Base-by-base conservation (phyloP, 345 rosid genomes). In the Tarenaya hassleriana region DNA sequence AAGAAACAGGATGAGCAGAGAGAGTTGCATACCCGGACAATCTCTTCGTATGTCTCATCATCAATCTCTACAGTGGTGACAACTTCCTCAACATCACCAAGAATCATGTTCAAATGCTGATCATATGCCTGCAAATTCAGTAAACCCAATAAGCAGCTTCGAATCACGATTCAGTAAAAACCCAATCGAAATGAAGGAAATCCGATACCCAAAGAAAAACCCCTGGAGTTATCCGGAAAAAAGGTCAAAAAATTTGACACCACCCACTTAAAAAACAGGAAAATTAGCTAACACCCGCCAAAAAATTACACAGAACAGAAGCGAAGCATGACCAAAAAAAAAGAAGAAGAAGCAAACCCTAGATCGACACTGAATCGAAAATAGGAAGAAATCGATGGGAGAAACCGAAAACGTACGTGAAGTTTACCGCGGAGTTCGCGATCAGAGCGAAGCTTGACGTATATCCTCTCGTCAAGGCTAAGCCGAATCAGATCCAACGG, bases 341-440 rank as follows among this genome's bases (percentile, higher is more conserved):
- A n/a, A 55, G 35, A 2, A 13, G 35, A 3, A 17, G 24, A 24
- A 37, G 12, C 10, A 34, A 52, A 44, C 2, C 2, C 18, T 21
- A 52, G 15, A 1, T 21, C 32, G 33, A 12, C 13, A 39, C 6
- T 51, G 8, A 52, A 5, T 14, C 41, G n/a, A 27, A 1, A 4
- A 63, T 34, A 5, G 34, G 32, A 19, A 21, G 52, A 10, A 50
- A 13, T 34, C 35, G 47, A n/a, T n/a, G n/a, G n/a, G n/a, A 42
- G 2, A 42, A 0, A 7, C 1, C 19, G 7, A 50, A 66, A 37
- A 58, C 68, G 16, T 57, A 86, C 99, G 64, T 92, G 99, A 60
- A 92, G 95, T 78, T 92, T 92, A 72, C 99, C 99, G 43, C 99
- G 95, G 62, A 94, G 99, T 55, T 94, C 99, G 39, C 99, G 95